Conservation (phyloP, 2,329 filamentous ascomycete species). For the Cercospora sojina region DNA sequence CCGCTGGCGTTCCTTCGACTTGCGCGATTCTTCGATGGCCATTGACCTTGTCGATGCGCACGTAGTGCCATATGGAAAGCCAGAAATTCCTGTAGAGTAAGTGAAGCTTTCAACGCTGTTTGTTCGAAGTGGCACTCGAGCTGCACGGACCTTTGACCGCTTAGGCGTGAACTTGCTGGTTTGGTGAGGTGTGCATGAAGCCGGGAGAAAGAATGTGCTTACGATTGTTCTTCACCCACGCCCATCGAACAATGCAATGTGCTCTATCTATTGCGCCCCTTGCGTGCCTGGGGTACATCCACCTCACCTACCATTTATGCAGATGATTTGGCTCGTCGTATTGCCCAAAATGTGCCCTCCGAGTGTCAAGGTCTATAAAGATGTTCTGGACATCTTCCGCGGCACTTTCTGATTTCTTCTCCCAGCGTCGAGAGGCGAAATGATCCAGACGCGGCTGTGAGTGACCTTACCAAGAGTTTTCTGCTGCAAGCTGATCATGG, state of each 20-base stretch:
- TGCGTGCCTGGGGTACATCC: background rate
- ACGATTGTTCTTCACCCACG: constrained; percentile 37
- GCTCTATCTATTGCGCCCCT: constrained; percentile 15
- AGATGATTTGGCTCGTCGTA: constrained; percentile 12
- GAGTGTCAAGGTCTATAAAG: constrained; percentile 30
- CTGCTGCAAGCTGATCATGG: background rate
- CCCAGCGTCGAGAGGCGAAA: background rate
- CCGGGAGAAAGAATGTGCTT: constrained; percentile 32
- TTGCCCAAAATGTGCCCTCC: constrained; percentile 34
- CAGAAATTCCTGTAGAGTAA: background rate
- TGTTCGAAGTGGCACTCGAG: constrained; percentile 10
- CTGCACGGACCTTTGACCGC: constrained; percentile 23
- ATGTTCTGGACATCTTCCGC: constrained; percentile 31
- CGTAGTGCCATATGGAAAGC: constrained; percentile 13
- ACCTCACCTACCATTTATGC: background rate
- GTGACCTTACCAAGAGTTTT: background rate
- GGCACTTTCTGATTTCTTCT: constrained; percentile 25
- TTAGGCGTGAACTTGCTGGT: constrained; percentile 4
- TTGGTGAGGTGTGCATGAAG: constrained; percentile 6
- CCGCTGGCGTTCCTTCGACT: constrained; percentile 22
- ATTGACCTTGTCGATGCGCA: constrained; percentile 13
- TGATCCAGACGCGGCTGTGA: background rate
- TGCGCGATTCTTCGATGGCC: constrained; percentile 17
- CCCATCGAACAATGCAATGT: constrained; percentile 19
- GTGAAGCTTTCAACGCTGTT: background rate